These are phyloP conservation scores for Lepidium didymum DNA, from an alignment of 345 rosid species.

Conservation along the genomic window DNA sequence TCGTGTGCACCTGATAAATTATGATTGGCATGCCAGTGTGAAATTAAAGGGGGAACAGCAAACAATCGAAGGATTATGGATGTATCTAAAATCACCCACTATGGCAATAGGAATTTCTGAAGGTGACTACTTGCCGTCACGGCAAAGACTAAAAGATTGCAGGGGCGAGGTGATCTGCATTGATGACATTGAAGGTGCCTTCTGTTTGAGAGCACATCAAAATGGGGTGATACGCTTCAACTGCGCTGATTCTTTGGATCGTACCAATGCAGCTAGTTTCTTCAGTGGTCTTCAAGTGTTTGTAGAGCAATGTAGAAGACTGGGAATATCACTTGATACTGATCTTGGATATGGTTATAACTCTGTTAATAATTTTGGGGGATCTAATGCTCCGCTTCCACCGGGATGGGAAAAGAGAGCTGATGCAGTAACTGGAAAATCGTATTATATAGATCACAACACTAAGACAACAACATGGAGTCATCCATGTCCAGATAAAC, in stretches of 20 bases:
- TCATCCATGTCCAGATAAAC: slow-evolving; percentile 98
- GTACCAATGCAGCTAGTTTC: slow-evolving; percentile 97
- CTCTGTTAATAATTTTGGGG: slow-evolving; percentile 50
- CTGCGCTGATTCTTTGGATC: slow-evolving; percentile 95
- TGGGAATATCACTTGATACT: slow-evolving; percentile 86
- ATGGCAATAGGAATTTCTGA: slow-evolving; percentile 68
- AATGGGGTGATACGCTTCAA: slow-evolving; percentile 94
- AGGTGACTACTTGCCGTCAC: slow-evolving; percentile 83
- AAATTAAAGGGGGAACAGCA: slow-evolving; percentile 80
- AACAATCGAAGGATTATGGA: slow-evolving; percentile 94
- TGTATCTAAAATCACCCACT: slow-evolving; percentile 65
- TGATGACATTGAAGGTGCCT: slow-evolving; percentile 77
- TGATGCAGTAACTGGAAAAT: slow-evolving; percentile 88
- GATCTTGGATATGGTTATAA: slow-evolving; percentile 57
- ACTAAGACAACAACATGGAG: slow-evolving; percentile 90
- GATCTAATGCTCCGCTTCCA: slow-evolving; percentile 85
- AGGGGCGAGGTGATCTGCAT: slow-evolving; percentile 77
- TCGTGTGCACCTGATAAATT: slow-evolving; percentile 61
- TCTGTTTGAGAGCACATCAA: slow-evolving; percentile 92
- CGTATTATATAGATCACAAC: slow-evolving; percentile 87
- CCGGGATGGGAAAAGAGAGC: slow-evolving; percentile 96
- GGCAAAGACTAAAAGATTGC: slow-evolving; percentile 77
- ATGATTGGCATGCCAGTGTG: slow-evolving; percentile 91
- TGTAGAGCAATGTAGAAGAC: slow-evolving; percentile 86
- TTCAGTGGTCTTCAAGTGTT: slow-evolving; percentile 93